Evolutionary conservation across 129 eudicot species (phyloP).

Genomic region (Chrysanthemum makinoi): DNA sequence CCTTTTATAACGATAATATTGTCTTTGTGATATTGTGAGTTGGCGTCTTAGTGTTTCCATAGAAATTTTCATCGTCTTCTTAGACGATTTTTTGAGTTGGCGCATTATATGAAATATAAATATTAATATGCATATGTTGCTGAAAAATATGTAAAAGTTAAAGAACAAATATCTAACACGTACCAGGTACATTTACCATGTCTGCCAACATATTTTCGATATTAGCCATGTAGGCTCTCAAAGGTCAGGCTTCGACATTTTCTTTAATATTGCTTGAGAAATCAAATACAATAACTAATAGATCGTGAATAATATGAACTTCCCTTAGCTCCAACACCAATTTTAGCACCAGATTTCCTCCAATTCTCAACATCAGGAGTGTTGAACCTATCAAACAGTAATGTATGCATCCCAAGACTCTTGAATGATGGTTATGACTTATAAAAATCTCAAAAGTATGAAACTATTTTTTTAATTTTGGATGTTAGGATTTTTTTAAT

Average conservation of each 20-base stretch:
- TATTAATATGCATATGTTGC: not conserved
- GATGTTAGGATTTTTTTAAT: too few species aligned
- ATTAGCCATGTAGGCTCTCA: constrained; percentile 57
- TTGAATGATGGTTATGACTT: constrained; percentile 48
- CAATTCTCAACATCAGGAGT: constrained; percentile 73
- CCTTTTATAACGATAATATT: constrained; percentile 86
- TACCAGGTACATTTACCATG: constrained; percentile 51
- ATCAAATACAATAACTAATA: constrained; percentile 46
- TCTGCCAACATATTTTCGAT: constrained; percentile 66
- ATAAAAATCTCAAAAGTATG: too few species aligned
- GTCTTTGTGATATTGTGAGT: constrained; percentile 60
- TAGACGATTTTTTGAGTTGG: too few species aligned
- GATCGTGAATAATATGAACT: too few species aligned
- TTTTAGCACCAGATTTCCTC: constrained; percentile 67
- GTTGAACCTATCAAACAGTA: constrained; percentile 79
- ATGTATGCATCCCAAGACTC: constrained; percentile 90
- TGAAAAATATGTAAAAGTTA: not conserved
- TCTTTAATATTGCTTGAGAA: constrained; percentile 94
- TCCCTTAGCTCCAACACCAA: too few species aligned
- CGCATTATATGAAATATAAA: not conserved
- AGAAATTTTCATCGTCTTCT: constrained; percentile 48
- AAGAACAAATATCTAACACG: constrained; percentile 1
- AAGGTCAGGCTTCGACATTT: constrained; percentile 51
- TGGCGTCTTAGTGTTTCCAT: constrained; percentile 72
- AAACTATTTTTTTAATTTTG: too few species aligned